A percentile compares a stretch with the other conserved stretches of the same genome.
These are phyloP conservation scores for Coemansia sp. DNA, from an alignment of 192 early-diverging fungal genomes.

Conservation along the genomic window DNA sequence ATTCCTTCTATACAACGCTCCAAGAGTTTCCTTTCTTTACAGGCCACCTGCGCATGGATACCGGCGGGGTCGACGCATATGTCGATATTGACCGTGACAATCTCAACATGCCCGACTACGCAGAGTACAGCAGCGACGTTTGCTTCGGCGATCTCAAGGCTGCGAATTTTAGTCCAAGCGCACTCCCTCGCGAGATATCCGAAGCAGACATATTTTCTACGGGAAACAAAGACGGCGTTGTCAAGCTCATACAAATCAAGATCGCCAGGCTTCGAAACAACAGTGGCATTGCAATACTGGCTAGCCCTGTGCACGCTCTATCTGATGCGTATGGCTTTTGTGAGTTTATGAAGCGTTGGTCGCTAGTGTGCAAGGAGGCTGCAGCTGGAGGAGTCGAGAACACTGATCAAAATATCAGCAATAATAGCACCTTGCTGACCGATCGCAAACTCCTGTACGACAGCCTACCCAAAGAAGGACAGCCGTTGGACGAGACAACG, in stretches of 20 bases:
- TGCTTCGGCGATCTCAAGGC: slow-evolving; percentile 11
- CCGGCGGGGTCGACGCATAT: neutral
- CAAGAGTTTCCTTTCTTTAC: slow-evolving; percentile 26
- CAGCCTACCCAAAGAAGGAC: neutral
- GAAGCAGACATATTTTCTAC: neutral
- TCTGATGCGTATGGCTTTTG: slow-evolving; percentile 24
- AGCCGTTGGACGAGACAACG: neutral
- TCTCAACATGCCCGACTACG: slow-evolving; percentile 33
- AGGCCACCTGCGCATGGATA: slow-evolving; percentile 5
- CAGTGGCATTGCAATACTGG: slow-evolving; percentile 27
- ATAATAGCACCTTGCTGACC: neutral
- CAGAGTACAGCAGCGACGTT: slow-evolving; percentile 12
- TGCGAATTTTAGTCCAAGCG: slow-evolving; percentile 5
- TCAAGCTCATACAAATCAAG: slow-evolving; percentile 13
- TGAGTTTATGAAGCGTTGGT: slow-evolving; percentile 27
- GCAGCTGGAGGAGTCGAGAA: no score
- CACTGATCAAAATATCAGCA: neutral
- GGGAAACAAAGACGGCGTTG: neutral
- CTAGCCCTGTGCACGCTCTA: slow-evolving; percentile 17
- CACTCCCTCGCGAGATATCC: slow-evolving; percentile 1
- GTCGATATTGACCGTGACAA: slow-evolving; percentile 13
- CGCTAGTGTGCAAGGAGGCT: slow-evolving; percentile 5
- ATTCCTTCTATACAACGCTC: slow-evolving; percentile 20
- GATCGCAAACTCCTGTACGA: neutral
- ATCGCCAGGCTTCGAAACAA: slow-evolving; percentile 19